phyloP scores from a whole-genome alignment of 169 alveolate genomes.

The Cryptosporidium sp. region DNA sequence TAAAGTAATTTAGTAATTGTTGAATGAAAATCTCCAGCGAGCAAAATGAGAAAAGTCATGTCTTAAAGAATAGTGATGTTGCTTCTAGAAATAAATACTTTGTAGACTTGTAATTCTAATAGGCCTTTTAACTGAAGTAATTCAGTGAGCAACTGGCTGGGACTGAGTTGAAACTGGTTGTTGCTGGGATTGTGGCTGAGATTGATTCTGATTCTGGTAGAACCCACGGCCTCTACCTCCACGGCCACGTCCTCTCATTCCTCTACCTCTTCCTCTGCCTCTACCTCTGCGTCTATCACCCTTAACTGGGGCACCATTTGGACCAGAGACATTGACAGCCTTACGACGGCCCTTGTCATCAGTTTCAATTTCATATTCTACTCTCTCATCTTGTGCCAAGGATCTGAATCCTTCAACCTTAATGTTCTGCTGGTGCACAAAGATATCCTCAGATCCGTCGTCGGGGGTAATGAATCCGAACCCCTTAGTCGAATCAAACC shows the following conservation, averaged over 20 bases:
- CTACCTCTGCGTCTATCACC: conserved; percentile 78
- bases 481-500: conserved; percentile 87
- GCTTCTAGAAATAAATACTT: conserved; percentile 7
- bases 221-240: conserved; percentile 78
- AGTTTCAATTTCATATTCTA: conserved; percentile 79
- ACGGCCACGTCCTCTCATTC: conserved; percentile 77
- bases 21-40: conserved; percentile 5
- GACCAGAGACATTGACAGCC: conserved; percentile 87
- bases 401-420: conserved; percentile 86
- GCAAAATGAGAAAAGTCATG: conserved; percentile 41
- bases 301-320: conserved; percentile 83
- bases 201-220: conserved; percentile 33
- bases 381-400: conserved; percentile 83
- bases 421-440: conserved; percentile 86
- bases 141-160: conserved; percentile 10
- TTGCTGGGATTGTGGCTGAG: conserved; percentile 43
- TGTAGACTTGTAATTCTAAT: neutral
- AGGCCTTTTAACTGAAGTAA: neutral
- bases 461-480: conserved; percentile 86
- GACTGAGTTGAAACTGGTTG: conserved; percentile 6
- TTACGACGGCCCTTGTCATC: conserved; percentile 82
- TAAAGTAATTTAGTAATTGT: conserved; percentile 6
- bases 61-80: conserved; percentile 19
- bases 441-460: conserved; percentile 84
- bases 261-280: conserved; percentile 72